Conservation (phyloP, 805 yeast species). For the Kuraishia floccosa region DNA sequence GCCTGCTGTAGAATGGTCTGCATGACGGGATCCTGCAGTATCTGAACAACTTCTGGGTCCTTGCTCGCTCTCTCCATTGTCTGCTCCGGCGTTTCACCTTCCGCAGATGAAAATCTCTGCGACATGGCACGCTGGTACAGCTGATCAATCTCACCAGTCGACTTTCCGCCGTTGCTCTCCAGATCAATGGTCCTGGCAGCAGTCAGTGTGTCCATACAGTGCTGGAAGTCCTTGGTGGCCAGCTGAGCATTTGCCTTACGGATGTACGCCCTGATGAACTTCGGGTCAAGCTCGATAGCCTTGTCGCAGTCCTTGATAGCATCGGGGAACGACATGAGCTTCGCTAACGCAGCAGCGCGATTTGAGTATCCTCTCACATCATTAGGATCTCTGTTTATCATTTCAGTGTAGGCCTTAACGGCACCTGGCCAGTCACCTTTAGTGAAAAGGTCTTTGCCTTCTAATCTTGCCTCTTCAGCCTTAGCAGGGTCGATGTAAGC, state of each 20-base stretch:
- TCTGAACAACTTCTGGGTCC: conserved; percentile 90
- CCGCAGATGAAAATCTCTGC: conserved; percentile 71
- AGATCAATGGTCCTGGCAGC: conserved; percentile 68
- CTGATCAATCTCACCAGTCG: conserved; percentile 67
- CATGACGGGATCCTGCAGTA: conserved; percentile 93
- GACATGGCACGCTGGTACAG: conserved; percentile 66
- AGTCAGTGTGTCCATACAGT: conserved; percentile 72
- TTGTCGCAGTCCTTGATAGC: conserved; percentile 85
- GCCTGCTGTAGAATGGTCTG: conserved; percentile 92
- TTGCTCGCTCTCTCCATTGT: conserved; percentile 81
- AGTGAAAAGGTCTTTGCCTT: conserved; percentile 83
- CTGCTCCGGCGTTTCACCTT: conserved; percentile 89
- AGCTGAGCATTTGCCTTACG: conserved; percentile 93
- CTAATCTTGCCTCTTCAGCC: conserved; percentile 90
- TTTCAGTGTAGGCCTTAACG: conserved; percentile 88
- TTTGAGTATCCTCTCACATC: conserved; percentile 96
- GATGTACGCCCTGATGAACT: conserved; percentile 87
- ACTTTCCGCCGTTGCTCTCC: conserved; percentile 48
- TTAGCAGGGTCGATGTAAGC: conserved; percentile 80
- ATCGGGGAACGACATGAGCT: conserved; percentile 94
- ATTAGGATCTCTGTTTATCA: conserved; percentile 93
- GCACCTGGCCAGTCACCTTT: conserved; percentile 96
- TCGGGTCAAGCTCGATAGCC: conserved; percentile 84
- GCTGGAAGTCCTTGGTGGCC: conserved; percentile 78
- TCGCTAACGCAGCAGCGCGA: conserved; percentile 95